Percentiles rank a stretch among this genome's conserved stretches.
Conservation (phyloP, 345 rosid species). For the Populus nigra region DNA sequence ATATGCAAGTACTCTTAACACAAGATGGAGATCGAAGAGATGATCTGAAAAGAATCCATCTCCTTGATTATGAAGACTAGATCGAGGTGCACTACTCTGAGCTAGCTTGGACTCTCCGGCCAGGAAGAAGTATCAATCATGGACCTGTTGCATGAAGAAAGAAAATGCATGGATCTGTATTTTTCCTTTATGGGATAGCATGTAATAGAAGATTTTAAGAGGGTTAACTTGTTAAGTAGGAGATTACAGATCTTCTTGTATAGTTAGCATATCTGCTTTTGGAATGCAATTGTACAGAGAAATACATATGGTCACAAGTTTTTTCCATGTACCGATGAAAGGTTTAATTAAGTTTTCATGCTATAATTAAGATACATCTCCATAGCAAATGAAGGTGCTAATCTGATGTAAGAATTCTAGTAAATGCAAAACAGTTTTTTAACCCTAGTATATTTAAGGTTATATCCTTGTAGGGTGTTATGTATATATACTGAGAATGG, state of each 20-base stretch:
- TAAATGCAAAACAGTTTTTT: too few species aligned
- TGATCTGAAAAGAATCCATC: too few species aligned
- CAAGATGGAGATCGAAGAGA: not conserved
- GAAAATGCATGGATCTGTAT: not conserved
- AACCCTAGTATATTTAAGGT: too few species aligned
- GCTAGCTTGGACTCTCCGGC: not conserved
- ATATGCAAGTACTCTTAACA: not conserved
- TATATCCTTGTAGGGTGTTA: too few species aligned
- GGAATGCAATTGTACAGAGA: not conserved
- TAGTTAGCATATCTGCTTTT: not conserved
- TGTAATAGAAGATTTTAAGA: not conserved
- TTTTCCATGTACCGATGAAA: not conserved
- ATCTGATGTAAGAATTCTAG: too few species aligned
- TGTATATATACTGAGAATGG: too few species aligned
- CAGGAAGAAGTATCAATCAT: not conserved
- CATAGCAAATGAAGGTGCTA: too few species aligned
- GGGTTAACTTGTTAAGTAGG: not conserved
- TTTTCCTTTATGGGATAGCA: not conserved
- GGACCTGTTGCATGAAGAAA: not conserved
- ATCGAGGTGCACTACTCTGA: not conserved
- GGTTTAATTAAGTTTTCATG: too few species aligned
- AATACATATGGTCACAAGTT: not conserved
- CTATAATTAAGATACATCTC: too few species aligned
- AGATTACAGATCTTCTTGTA: slow-evolving; percentile 8
- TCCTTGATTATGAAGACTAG: too few species aligned